These are phyloP conservation scores for Trichosanthes cucumerina DNA, from an alignment of 306 rosid species.

Conservation along the genomic window DNA sequence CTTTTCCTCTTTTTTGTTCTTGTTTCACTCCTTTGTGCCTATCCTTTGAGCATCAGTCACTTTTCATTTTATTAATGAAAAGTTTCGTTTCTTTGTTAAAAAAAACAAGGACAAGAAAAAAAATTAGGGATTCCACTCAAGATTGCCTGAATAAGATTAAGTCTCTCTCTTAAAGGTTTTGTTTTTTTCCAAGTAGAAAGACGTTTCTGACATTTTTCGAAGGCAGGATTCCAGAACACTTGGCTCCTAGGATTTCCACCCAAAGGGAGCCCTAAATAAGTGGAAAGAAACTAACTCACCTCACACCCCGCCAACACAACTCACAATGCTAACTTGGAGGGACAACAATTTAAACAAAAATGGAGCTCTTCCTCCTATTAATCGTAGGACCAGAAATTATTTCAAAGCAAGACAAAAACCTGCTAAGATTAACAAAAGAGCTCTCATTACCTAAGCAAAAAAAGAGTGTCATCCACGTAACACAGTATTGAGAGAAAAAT, in stretches of 20 bases:
- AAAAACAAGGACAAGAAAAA: no score
- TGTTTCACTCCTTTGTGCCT: no score
- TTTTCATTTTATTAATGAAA: no score
- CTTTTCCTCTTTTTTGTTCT: no score
- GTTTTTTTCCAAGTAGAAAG: background rate
- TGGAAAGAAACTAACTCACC: background rate
- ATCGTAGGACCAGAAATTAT: background rate
- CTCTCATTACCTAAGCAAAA: background rate
- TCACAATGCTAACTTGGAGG: background rate
- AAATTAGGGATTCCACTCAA: background rate
- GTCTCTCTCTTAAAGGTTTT: background rate
- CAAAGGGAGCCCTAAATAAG: background rate
- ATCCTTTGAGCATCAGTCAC: no score
- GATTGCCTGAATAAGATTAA: background rate
- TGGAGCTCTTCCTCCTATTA: background rate
- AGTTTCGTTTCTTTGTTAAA: no score
- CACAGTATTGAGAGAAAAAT: no score
- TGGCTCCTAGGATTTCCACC: no score
- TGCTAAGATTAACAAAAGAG: background rate
- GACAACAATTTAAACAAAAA: background rate
- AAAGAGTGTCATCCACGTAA: no score
- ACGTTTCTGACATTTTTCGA: background rate
- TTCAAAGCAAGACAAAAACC: background rate
- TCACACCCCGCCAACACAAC: background rate
- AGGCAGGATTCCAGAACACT: background rate